Evolutionary conservation across 129 eudicot species (phyloP).

Genomic region (Flaveria linearis): DNA sequence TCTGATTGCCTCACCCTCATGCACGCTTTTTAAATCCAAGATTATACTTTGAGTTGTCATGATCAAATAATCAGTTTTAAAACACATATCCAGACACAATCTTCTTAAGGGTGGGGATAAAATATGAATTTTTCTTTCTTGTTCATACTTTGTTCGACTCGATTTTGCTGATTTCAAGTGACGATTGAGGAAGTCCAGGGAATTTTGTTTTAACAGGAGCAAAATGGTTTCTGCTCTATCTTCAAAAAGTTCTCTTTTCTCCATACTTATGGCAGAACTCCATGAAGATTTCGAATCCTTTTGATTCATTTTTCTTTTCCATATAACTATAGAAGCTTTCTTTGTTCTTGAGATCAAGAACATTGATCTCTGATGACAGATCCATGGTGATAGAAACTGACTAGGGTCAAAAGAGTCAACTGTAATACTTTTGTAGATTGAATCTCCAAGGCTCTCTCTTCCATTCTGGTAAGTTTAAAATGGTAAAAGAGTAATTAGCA

Average conservation of each 20-base stretch:
- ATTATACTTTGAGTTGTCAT: neutral
- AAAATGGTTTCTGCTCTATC: slow-evolving; percentile 85
- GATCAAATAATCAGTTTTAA: neutral
- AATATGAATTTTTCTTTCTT: neutral
- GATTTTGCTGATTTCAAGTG: slow-evolving; percentile 75
- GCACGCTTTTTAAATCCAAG: too few relatives aligned
- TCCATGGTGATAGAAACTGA: slow-evolving; percentile 77
- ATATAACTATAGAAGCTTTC: slow-evolving; percentile 86
- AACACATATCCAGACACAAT: neutral
- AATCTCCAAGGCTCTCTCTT: slow-evolving; percentile 73
- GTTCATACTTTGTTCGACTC: slow-evolving; percentile 40
- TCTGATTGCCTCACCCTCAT: too few relatives aligned
- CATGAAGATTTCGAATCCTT: slow-evolving; percentile 72
- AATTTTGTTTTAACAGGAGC: slow-evolving; percentile 67
- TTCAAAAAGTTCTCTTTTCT: slow-evolving; percentile 83
- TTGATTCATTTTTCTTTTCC: slow-evolving; percentile 76
- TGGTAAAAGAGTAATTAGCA: neutral
- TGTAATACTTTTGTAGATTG: slow-evolving; percentile 67
- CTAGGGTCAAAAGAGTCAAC: slow-evolving; percentile 75
- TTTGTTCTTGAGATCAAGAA: slow-evolving; percentile 80
- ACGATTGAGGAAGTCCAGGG: slow-evolving; percentile 82
- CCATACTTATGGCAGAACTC: slow-evolving; percentile 69
- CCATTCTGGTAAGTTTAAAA: slow-evolving; percentile 60
- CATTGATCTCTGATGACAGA: slow-evolving; percentile 61
- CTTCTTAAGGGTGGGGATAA: neutral